Base-by-base conservation (phyloP, 1,139 yeast species). In the Pichia sp. region DNA sequence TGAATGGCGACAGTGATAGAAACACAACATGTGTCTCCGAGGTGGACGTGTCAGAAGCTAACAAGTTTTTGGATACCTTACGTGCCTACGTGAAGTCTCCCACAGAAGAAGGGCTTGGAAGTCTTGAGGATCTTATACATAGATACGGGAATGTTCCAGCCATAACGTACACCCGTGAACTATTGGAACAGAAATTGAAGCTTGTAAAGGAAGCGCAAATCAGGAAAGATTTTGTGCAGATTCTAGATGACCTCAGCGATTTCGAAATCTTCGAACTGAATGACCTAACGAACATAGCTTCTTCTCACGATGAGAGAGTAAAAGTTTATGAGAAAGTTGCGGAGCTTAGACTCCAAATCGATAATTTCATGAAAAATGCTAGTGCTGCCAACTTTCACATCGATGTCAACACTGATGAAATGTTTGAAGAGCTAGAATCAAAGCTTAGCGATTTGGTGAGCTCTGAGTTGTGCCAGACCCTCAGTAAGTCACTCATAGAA, bases 101-200 rank as follows among this genome's bases (percentile, higher is more conserved):
- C 26, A 13, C 49, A 7, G 42, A 41, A 1, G 40, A 41, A 3
- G 11, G 45, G 15, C 16, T 57, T 0, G 15, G 26, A 2, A 23
- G 34, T 15, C 8, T 57, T 5, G 52, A 59, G 26, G 40, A 8
- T 2, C n/a, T 57, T 3, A 47, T 57, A 11, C 19, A 1, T 2
- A n/a, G 46, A 15, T 43, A 53, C 47, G 61, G 61, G 2, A 15
- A 13, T 7, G 10, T 53, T 3, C 59, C 61, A 2, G 54, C 53
- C 3, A 38, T 59, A 0, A 56, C 59, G 5, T 57, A 57, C 16
- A 45, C 59, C 5, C 48, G 54, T 13, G 56, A 55, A 29, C 42
- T 59, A 3, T 41, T 54, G 4, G 36, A 43, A 5, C 52, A 56
- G 44, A 57, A 56, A n/a, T 10, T 46, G 2, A 45, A 49, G 29